These are phyloP conservation scores for Sicyos baderoa DNA, from an alignment of 306 rosid species.

Conservation along the genomic window DNA sequence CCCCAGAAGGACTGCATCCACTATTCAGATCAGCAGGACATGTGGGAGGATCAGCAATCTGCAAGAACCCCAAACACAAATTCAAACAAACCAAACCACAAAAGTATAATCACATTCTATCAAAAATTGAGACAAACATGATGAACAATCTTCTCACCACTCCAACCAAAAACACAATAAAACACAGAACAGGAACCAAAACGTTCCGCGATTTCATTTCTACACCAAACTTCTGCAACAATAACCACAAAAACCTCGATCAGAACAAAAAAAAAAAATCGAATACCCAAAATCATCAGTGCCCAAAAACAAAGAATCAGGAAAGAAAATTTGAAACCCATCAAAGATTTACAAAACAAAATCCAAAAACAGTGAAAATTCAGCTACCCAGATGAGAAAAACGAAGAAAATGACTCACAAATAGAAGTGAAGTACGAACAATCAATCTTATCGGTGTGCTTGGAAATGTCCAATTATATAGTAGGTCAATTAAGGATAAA, in stretches of 20 bases:
- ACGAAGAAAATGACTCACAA: background rate
- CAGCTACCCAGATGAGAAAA: background rate
- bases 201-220: conserved; percentile 44
- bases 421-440: background rate
- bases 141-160: conserved; percentile 37
- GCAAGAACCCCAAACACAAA: conserved; percentile 12
- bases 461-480: background rate
- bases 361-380: background rate
- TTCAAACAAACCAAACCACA: background rate
- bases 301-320: background rate
- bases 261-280: background rate
- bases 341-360: background rate
- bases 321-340: background rate
- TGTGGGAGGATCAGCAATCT: conserved; percentile 54
- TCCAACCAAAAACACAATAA: conserved; percentile 29
- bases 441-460: background rate
- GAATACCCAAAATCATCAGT: background rate
- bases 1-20: conserved; percentile 45
- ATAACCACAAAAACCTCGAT: conserved; percentile 15
- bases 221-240: conserved; percentile 21
- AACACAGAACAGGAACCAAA: conserved; percentile 39
- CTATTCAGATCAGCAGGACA: conserved; percentile 51
- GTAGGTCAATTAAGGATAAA: background rate
- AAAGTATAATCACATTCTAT: background rate
- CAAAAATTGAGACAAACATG: background rate